Evolutionary conservation across 2,329 filamentous ascomycete species (phyloP).

Genomic region (Drechslerella coelobrocha): DNA sequence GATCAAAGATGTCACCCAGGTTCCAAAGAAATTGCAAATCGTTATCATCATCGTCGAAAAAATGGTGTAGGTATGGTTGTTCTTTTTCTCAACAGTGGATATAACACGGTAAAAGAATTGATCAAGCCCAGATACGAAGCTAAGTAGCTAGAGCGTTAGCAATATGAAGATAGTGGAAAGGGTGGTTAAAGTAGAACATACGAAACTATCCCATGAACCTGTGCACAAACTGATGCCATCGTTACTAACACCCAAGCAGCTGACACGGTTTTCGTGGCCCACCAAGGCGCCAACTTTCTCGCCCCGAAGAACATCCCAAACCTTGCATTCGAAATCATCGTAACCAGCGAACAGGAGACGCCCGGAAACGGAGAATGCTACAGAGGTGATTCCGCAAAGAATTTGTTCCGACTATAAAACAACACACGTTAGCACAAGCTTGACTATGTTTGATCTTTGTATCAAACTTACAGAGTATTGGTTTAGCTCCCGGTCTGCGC

Average conservation of each 20-base stretch:
- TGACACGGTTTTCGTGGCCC: conserved; percentile 98
- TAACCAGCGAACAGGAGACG: conserved; percentile 95
- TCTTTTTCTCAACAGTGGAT: conserved; percentile 8
- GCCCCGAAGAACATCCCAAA: conserved; percentile 95
- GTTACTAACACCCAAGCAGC: conserved; percentile 97
- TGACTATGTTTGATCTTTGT: conserved; percentile 10
- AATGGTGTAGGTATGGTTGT: conserved; percentile 46
- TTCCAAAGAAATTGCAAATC: conserved; percentile 31
- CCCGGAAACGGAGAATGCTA: conserved; percentile 96
- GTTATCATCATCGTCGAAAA: conserved; percentile 51
- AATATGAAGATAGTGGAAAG: conserved; percentile 1
- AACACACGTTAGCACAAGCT: conserved; percentile 31
- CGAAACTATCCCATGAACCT: conserved; percentile 98
- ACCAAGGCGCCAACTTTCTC: conserved; percentile 97
- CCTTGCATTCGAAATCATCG: conserved; percentile 99
- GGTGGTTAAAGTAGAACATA: conserved; percentile 62
- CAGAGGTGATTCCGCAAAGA: conserved; percentile 95
- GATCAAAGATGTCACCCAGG: conserved; percentile 26
- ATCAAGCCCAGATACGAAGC: conserved; percentile 84
- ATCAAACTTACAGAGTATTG: conserved; percentile 66
- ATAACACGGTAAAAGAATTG: conserved; percentile 5
- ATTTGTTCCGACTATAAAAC: conserved; percentile 84
- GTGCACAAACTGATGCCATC: conserved; percentile 99
- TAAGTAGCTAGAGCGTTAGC: conserved; percentile 60
- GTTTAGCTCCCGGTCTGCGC: conserved; percentile 82